Base-by-base conservation (phyloP, 1,139 yeast species). In the Saccharomyces uvarum region DNA sequence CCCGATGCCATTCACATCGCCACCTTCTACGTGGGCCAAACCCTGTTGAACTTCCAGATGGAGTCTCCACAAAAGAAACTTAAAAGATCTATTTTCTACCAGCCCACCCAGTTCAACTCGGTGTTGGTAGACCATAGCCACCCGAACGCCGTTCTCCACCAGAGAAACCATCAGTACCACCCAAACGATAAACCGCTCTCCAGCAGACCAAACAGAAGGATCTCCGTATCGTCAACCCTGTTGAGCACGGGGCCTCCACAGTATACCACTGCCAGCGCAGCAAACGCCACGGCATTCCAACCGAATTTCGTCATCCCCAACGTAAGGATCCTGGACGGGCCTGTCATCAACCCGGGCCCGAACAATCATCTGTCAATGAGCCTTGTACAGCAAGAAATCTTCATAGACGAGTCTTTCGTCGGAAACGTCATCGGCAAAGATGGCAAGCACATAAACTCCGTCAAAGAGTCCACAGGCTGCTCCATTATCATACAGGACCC, bases 1-100 rank as follows among this genome's bases (percentile, higher is more conserved):
- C 90, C 91, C 3, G 95, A 87, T 71, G 91, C 96, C 2, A 81
- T 90, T 52, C 95, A 88, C 65, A 86, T 88, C 61, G 97, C 97
- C 6, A 76, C 85, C 0, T 87, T 84, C 68, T 85, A 85, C 65
- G 78, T 88, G 55, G 82, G 87, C 2, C 84, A 83, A 66, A 84
- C 86, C 6, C 75, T 85, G 54, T 69, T 81, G 56, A 86, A 83
- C 59, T 84, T 82, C 65, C 78, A 79, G 58, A 82, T 79, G 53
- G 72, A 75, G 32, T 38, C 24, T 16, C 44, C 44, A 11, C 44
- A 38, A 24, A 73, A 80, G 56, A 80, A 77, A 57, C 75, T 77
- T 61, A 73, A 74, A 63, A 75, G 83, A 66, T 72, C 82, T 58
- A 72, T 84, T 1, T 84, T 76, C 64, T 86, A 86, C 67, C 83